A percentile compares a stretch with the other conserved stretches of the same genome.
phyloP scores from a whole-genome alignment of 2,329 filamentous ascomycete genomes.

The Seiridium unicorne region DNA sequence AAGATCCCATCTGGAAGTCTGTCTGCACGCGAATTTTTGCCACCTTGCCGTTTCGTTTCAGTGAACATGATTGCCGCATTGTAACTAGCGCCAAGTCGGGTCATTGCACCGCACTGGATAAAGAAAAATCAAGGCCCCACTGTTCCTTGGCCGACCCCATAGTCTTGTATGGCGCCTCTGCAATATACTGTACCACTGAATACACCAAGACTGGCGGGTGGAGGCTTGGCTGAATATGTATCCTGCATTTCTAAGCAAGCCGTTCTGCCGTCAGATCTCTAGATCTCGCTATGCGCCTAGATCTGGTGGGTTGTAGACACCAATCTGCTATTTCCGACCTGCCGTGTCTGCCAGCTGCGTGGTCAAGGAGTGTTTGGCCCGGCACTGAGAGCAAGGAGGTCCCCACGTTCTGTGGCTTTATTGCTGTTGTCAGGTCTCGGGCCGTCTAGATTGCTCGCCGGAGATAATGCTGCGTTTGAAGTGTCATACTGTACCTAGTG shows the following conservation, averaged over 20 bases:
- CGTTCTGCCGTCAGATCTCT: neutral
- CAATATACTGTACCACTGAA: too few species aligned
- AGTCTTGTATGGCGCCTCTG: too few species aligned
- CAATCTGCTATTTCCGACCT: neutral
- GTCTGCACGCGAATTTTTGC: neutral
- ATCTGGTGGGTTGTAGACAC: neutral
- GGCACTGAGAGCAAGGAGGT: too few species aligned
- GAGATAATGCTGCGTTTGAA: neutral
- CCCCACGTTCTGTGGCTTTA: too few species aligned
- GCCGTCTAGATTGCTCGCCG: neutral
- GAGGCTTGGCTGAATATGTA: neutral
- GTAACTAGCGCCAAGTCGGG: neutral
- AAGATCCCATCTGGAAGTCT: too few species aligned
- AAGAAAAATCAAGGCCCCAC: neutral
- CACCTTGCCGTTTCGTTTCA: neutral
- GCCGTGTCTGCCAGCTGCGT: neutral
- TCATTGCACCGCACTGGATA: neutral
- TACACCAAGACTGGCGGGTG: too few species aligned
- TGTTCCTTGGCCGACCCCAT: neutral
- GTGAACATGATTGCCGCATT: neutral
- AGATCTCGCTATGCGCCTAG: neutral
- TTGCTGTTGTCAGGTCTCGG: neutral
- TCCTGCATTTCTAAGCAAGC: constrained; percentile 1
- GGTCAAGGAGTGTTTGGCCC: neutral
- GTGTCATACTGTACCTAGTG: too few species aligned